phyloP scores from a whole-genome alignment of 2,329 filamentous ascomycete species.

The Tolypocladium pustulatum region DNA sequence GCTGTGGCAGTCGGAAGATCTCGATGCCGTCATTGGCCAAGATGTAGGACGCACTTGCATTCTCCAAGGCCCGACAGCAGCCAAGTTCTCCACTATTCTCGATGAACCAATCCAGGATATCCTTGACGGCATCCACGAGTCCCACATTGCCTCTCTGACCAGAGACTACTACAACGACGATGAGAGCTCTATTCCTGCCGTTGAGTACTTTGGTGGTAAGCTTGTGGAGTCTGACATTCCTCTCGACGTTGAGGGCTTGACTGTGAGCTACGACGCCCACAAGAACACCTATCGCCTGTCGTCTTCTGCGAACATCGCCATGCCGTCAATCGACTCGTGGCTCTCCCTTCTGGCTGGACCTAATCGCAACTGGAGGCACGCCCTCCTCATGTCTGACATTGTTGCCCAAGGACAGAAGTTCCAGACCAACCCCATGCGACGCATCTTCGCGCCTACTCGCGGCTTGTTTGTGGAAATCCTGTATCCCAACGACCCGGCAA shows the following conservation, averaged over 20 bases:
- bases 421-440: conserved; percentile 90
- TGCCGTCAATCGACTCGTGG: conserved; percentile 79
- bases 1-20: conserved; percentile 95
- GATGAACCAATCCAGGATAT: conserved; percentile 96
- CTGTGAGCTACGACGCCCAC: conserved; percentile 63
- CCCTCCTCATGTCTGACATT: conserved; percentile 86
- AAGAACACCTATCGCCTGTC: conserved; percentile 82
- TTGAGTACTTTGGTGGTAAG: conserved; percentile 94
- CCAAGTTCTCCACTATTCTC: conserved; percentile 76
- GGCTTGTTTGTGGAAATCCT: conserved; percentile 85
- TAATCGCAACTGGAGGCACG: conserved; percentile 85
- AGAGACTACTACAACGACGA: conserved; percentile 71
- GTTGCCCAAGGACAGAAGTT: conserved; percentile 94
- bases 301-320: conserved; percentile 56
- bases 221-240: conserved; percentile 62
- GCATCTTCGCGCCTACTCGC: conserved; percentile 76
- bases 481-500: conserved; percentile 69
- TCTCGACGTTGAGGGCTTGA: conserved; percentile 75
- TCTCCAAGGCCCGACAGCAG: conserved; percentile 87
- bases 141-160: conserved; percentile 72
- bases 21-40: conserved; percentile 90
- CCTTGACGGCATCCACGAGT: conserved; percentile 78
- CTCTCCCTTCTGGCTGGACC: conserved; percentile 77
- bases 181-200: conserved; percentile 63
- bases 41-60: conserved; percentile 96